Percentiles rank a stretch among this genome's conserved stretches.
Conservation (phyloP, 2,329 filamentous ascomycete species). For the Leptographium galeiforme region DNA sequence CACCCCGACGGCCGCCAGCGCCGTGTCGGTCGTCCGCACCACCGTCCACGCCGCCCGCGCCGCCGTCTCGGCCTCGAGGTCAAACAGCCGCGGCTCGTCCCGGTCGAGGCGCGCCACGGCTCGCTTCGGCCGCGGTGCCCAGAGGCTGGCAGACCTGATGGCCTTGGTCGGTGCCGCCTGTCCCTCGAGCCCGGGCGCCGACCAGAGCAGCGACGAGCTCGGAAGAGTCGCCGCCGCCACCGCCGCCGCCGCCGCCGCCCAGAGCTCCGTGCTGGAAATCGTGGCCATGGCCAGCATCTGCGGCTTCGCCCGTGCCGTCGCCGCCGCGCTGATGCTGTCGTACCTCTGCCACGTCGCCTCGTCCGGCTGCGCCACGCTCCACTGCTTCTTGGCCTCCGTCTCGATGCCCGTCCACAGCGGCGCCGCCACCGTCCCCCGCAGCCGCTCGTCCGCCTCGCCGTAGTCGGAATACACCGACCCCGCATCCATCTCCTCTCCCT, state of each 20-base stretch:
- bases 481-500: conserved; percentile 13
- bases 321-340: conserved; percentile 12
- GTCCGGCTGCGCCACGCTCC: conserved; percentile 23
- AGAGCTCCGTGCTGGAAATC: conserved; percentile 17
- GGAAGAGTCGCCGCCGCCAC: background rate
- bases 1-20: conserved; percentile 18
- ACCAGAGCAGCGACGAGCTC: background rate
- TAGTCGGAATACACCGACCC: conserved; percentile 8
- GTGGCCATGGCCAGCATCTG: conserved; percentile 15
- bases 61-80: conserved; percentile 5
- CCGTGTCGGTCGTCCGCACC: conserved; percentile 10
- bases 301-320: conserved; percentile 16
- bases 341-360: conserved; percentile 23
- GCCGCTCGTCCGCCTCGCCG: conserved; percentile 2
- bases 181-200: background rate
- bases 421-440: background rate
- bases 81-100: conserved; percentile 6
- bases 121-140: conserved; percentile 3
- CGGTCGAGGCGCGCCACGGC: background rate
- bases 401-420: conserved; percentile 2
- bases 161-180: background rate
- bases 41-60: conserved; percentile 3
- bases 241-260: background rate
- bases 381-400: conserved; percentile 4
- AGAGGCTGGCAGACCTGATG: background rate